Evolutionary conservation across 1,139 yeast genomes (phyloP), one percentile per base, ranked within the genome.

Genomic region (Wickerhamiella infanticola): DNA sequence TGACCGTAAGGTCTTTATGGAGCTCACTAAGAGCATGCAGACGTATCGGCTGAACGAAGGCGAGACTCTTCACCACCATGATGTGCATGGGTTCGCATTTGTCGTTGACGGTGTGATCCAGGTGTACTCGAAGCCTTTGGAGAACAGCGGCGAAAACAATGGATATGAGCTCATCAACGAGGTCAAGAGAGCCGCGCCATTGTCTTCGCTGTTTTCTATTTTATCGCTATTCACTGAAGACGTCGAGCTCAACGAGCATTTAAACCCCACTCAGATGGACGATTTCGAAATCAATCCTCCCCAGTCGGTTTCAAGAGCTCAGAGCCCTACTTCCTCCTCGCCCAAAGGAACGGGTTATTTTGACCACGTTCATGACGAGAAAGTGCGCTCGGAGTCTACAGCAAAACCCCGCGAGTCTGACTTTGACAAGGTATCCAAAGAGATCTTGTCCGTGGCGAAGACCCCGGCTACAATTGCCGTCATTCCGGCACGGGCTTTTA

Each of bases 41-140:
- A 90, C 97, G 1, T 88, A 85, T 58, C 81, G 84, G 53, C 62
- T 90, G 40, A 78, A 79, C 35, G 72, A 75, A 6, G 93, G 86
- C 40, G 97, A 90, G 60, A 71, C 81, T 3, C 63, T 90, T 38
- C 72, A 77, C 44, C 64, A 88, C 42, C 82, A 81, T 52, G 90
- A 82, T 47, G 72, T 77, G 23, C 66, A 81, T 25, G 97, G 97
- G 1, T 86, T 90, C 58, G 79, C 90, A 39, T 81, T 90, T 43
- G 95, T 90, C n/a, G 95, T 88, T 1, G 97, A 88, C 55, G 98
- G 98, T 0, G 73, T 78, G 8, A 75, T 88, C 41, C 88, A 84
- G 55, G 84, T 90, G 0, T 86, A 77, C 58, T 78, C 82, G 45
- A 75, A 74, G 51, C 64, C 78, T 18, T 60, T 69, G 47, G 60